A percentile compares a stretch with the other conserved stretches of the same genome.
Evolutionary conservation across 805 yeast genomes (phyloP).

Genomic region (Gaillardinia entomophila): DNA sequence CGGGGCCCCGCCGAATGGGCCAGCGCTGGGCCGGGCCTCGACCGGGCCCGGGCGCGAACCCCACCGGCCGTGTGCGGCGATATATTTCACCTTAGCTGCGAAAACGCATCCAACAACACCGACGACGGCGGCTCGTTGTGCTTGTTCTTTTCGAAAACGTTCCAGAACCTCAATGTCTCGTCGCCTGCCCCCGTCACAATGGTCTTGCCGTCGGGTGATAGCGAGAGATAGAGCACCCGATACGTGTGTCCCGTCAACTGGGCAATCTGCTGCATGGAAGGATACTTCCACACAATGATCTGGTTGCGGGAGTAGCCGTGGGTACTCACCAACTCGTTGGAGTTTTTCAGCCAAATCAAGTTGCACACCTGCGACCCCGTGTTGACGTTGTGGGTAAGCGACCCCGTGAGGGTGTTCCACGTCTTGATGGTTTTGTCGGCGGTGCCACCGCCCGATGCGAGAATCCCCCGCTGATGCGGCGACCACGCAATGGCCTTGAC

Average conservation of each 20-base stretch:
- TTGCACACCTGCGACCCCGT: slow-evolving; percentile 97
- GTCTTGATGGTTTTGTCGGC: slow-evolving; percentile 85
- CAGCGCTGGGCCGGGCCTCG: too few relatives aligned
- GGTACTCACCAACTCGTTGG: slow-evolving; percentile 88
- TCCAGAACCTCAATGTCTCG: slow-evolving; percentile 94
- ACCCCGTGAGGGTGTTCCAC: slow-evolving; percentile 86
- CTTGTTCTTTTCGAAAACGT: slow-evolving; percentile 76
- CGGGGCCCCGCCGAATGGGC: too few relatives aligned
- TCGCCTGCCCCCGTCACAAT: slow-evolving; percentile 99
- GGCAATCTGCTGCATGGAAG: slow-evolving; percentile 87
- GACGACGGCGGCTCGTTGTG: slow-evolving; percentile 54
- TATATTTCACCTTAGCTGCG: slow-evolving; percentile 51
- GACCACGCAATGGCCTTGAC: slow-evolving; percentile 97
- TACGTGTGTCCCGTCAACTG: slow-evolving; percentile 92
- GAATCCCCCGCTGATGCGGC: slow-evolving; percentile 89
- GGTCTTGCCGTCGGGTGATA: slow-evolving; percentile 95
- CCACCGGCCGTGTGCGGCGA: too few relatives aligned
- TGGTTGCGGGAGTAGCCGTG: slow-evolving; percentile 93
- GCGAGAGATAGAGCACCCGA: slow-evolving; percentile 80
- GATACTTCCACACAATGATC: slow-evolving; percentile 90
- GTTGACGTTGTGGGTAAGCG: slow-evolving; percentile 70
- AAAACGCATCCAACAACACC: slow-evolving; percentile 66
- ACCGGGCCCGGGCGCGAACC: too few relatives aligned
- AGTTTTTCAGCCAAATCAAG: slow-evolving; percentile 85
- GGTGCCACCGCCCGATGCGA: slow-evolving; percentile 97